A percentile compares a stretch with the other conserved stretches of the same genome.
Evolutionary conservation across 164 flowering plant genomes (phyloP).

Genomic region (Euptelea pleiosperma): DNA sequence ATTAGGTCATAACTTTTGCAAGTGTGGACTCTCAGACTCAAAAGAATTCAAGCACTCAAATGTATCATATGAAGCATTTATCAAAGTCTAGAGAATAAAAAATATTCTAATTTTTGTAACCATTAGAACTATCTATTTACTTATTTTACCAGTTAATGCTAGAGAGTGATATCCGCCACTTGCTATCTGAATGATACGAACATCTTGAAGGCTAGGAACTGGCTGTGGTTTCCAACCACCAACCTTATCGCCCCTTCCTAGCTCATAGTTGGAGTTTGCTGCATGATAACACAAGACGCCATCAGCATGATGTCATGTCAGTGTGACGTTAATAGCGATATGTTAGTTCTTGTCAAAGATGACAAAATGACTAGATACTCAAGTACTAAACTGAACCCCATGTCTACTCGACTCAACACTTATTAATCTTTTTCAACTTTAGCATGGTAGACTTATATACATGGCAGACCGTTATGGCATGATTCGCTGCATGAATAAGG

Average conservation of each 20-base stretch:
- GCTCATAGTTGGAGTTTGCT: constrained; percentile 94
- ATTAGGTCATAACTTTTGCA: background rate
- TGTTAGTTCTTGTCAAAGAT: too few species aligned
- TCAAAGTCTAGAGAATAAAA: constrained; percentile 1
- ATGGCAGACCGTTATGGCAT: too few species aligned
- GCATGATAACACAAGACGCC: constrained; percentile 12
- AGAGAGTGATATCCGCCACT: constrained; percentile 92
- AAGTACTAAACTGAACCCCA: too few species aligned
- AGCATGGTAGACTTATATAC: too few species aligned
- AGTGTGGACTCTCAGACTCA: too few species aligned
- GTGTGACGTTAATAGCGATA: too few species aligned
- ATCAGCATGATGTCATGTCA: background rate
- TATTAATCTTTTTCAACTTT: too few species aligned
- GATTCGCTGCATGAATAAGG: too few species aligned
- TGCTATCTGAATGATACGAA: constrained; percentile 66
- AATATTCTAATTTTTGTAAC: background rate
- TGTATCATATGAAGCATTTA: too few species aligned
- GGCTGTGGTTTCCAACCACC: constrained; percentile 91
- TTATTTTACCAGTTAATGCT: constrained; percentile 71
- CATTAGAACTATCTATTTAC: background rate
- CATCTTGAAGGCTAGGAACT: constrained; percentile 56
- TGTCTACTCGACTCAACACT: too few species aligned
- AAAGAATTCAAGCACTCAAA: too few species aligned
- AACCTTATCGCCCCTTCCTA: constrained; percentile 74
- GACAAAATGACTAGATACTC: too few species aligned